Base-by-base conservation (phyloP, 495 filamentous ascomycete genomes). In the Ascobolus immersus region DNA sequence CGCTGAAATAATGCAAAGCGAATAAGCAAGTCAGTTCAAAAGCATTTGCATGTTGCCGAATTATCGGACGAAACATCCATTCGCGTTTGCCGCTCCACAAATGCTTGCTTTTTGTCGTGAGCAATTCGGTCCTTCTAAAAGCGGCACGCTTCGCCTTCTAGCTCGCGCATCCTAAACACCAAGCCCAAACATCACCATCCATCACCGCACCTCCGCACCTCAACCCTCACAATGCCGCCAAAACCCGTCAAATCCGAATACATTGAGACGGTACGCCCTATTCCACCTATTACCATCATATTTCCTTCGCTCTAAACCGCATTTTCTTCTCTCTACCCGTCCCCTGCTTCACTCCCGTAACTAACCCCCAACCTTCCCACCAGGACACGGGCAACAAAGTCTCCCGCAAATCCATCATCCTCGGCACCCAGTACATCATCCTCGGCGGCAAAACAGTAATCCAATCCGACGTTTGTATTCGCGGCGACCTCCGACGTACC, bases 361-460 rank as follows among this genome's bases (percentile, higher is more conserved):
- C 23, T 38, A 27, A 35, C 7, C 32, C 15, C 1, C 17, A 12
- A 6, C 33, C 21, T 25, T 3, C 21, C 14, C 7, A 17, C 8
- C 38, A 90, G 79, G 81, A 91, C 57, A 93, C 81, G 18, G 86
- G 86, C 41, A 96, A 96, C 64, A 93, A 93, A 61, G 82, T 96
- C 43, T 84, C 82, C 22, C 78, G 86, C 44, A 77, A 77, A 33
- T 71, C 74, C 33, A 69, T 73, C 45, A 75, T 96, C 42, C 71
- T 90, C 52, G 86, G 86, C 47, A 90, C 81, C 17, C 79, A 84
- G 38, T 84, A 94, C 57, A 92, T 96, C 52, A 90, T 91, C 55
- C 77, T 96, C 10, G 84, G 78, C 43, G 86, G 86, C 37, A 89
- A 44, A 54, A 86, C 79, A 7, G 77, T 93, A 42, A 89, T 96